Conservation (phyloP, 106 monocot genomes). For the Acorus gramineus region DNA sequence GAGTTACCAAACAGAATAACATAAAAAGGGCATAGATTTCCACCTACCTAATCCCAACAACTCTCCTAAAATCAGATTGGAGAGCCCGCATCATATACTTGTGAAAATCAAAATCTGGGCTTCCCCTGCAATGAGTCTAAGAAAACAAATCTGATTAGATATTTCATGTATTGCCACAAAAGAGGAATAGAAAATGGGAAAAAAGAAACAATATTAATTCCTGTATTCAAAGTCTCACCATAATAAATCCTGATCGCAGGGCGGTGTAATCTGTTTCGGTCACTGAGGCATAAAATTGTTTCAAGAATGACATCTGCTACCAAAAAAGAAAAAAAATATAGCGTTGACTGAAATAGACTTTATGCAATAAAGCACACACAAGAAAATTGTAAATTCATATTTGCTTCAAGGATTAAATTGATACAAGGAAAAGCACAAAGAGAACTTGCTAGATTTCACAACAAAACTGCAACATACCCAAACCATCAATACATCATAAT, state of each 20-base stretch:
- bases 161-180: not conserved
- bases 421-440: no score
- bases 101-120: slow-evolving; percentile 62
- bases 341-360: not conserved
- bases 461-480: no score
- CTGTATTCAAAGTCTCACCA: slow-evolving; percentile 19
- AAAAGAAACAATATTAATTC: no score
- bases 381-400: no score
- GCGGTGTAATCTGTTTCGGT: slow-evolving; percentile 66
- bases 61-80: slow-evolving; percentile 71
- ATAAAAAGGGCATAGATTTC: not conserved
- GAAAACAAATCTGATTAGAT: slow-evolving; percentile 2
- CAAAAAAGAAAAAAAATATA: not conserved
- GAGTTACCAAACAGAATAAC: no score
- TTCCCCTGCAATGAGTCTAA: slow-evolving; percentile 44
- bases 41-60: slow-evolving; percentile 74
- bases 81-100: slow-evolving; percentile 80
- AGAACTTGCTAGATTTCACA: no score
- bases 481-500: no score
- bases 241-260: slow-evolving; percentile 61
- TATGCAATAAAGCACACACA: not conserved
- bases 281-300: slow-evolving; percentile 81
- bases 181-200: not conserved
- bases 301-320: slow-evolving; percentile 70
- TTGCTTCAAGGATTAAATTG: no score